A percentile compares a stretch with the other conserved stretches of the same genome.
These are phyloP conservation scores for Epichloe hybrida DNA, from an alignment of 2,329 filamentous ascomycete species.

Conservation along the genomic window DNA sequence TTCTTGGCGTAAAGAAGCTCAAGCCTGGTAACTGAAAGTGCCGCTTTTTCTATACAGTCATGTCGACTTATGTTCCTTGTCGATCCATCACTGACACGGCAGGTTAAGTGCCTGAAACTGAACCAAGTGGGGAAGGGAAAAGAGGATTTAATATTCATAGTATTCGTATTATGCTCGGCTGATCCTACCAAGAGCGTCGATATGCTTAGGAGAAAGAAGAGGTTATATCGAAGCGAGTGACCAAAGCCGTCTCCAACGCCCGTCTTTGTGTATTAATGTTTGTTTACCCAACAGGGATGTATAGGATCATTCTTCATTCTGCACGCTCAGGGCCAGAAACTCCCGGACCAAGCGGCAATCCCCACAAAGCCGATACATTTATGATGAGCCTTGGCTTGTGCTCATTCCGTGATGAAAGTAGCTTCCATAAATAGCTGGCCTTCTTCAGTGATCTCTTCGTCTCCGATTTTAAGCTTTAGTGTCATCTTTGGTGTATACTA, in stretches of 20 bases:
- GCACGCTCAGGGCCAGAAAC: background rate
- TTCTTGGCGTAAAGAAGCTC: background rate
- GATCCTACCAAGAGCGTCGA: slow-evolving; percentile 1
- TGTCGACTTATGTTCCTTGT: no score
- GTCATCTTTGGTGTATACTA: slow-evolving; percentile 61
- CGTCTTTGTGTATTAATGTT: slow-evolving; percentile 6
- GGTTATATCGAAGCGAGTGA: slow-evolving; percentile 12
- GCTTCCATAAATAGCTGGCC: slow-evolving; percentile 77
- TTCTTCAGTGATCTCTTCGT: slow-evolving; percentile 63
- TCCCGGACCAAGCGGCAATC: background rate
- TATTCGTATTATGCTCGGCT: slow-evolving; percentile 1
- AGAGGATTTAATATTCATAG: slow-evolving; percentile 1
- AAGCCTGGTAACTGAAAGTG: no score
- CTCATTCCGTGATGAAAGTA: slow-evolving; percentile 73
- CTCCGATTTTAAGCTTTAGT: slow-evolving; percentile 75
- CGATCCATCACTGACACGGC: no score
- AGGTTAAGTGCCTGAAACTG: no score
- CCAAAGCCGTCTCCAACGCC: slow-evolving; percentile 14
- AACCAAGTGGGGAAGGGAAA: background rate
- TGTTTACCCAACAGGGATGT: slow-evolving; percentile 9
- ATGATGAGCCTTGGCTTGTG: slow-evolving; percentile 2
- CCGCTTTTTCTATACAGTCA: background rate
- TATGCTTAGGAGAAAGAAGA: slow-evolving; percentile 5
- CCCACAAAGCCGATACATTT: background rate
- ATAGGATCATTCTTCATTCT: slow-evolving; percentile 4